Base-by-base conservation (phyloP, 176 grass and related monocot species). In the Paspalum vaginatum region DNA sequence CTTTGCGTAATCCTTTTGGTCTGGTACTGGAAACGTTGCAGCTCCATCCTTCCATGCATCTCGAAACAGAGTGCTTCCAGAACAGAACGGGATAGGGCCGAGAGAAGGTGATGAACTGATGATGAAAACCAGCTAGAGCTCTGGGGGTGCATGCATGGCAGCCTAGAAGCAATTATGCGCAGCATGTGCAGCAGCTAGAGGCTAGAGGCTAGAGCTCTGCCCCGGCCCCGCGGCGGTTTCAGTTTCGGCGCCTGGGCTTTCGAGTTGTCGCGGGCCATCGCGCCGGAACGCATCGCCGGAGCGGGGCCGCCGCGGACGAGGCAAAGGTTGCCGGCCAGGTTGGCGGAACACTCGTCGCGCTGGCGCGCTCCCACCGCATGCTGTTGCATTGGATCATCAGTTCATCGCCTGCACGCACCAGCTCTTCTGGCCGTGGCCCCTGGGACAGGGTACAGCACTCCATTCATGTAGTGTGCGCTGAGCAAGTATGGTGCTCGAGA, bases 181-280 rank as follows among this genome's bases (percentile, higher is more conserved):
- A 4, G 25, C 69, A 72, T 72, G 26, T 72, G 25, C 69, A 72
- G 27, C 49, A 40, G 40, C n/a, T n/a, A n/a, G n/a, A n/a, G n/a
- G n/a, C n/a, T n/a, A n/a, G n/a, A n/a, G n/a, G n/a, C n/a, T n/a
- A n/a, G n/a, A n/a, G n/a, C n/a, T 61, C 25, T 32, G 24, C 43
- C 11, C 32, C 32, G 32, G 32, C 32, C 32, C 32, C 32, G 32
- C 32, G 32, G 32, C 32, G 12, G 12, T 17, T 17, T 42, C 65
- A 24, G 42, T 68, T 61, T 68, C 42, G 42, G 48, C 69, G 25
- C 48, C 5, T 10, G 70, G 70, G 48, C 50, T 73, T 73, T 55
- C 70, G 70, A 53, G 50, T 73, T 73, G 70, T 73, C 49, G 9
- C 70, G 70, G 70, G 70, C 48, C 69, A 25, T 56, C 0, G 6